These are phyloP conservation scores for Colletotrichum lini DNA, from an alignment of 2,329 filamentous ascomycete genomes.

Conservation along the genomic window DNA sequence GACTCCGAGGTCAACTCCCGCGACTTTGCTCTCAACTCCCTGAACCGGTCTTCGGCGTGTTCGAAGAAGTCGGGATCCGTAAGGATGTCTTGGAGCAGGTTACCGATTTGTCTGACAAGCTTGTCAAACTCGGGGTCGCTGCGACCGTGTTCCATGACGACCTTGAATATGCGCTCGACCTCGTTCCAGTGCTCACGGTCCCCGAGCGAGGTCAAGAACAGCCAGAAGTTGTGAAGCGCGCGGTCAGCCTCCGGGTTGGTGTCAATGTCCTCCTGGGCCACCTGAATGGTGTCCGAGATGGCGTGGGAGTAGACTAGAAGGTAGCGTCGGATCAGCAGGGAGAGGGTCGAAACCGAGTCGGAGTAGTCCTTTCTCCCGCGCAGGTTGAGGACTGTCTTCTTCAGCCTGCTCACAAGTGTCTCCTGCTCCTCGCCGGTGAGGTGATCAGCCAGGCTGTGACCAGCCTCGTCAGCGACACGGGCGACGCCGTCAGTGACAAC, in stretches of 20 bases:
- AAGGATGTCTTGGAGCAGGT: conserved; percentile 83
- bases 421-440: conserved; percentile 80
- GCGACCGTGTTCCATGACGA: conserved; percentile 80
- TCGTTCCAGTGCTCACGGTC: conserved; percentile 81
- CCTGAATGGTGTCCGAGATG: conserved; percentile 75
- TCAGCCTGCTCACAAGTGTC: conserved; percentile 81
- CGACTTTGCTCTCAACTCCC: conserved; percentile 66
- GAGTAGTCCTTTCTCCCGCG: conserved; percentile 85
- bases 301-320: conserved; percentile 83
- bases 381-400: conserved; percentile 81
- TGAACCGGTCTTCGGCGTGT: conserved; percentile 72
- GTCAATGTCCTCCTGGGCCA: conserved; percentile 78
- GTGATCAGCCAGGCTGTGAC: conserved; percentile 81
- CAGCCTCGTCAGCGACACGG: conserved; percentile 71
- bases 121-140: conserved; percentile 87
- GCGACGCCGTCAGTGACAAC: conserved; percentile 67
- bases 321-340: conserved; percentile 83
- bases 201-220: conserved; percentile 84
- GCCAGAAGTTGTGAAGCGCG: conserved; percentile 86
- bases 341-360: conserved; percentile 85
- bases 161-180: conserved; percentile 77
- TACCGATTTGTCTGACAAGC: conserved; percentile 80
- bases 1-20: conserved; percentile 78
- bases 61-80: conserved; percentile 91
- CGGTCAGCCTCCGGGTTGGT: conserved; percentile 82